Evolutionary conservation across 169 alveolate genomes (phyloP), one percentile per base, ranked within the genome.

Genomic region (Plasmodium gonderi): DNA sequence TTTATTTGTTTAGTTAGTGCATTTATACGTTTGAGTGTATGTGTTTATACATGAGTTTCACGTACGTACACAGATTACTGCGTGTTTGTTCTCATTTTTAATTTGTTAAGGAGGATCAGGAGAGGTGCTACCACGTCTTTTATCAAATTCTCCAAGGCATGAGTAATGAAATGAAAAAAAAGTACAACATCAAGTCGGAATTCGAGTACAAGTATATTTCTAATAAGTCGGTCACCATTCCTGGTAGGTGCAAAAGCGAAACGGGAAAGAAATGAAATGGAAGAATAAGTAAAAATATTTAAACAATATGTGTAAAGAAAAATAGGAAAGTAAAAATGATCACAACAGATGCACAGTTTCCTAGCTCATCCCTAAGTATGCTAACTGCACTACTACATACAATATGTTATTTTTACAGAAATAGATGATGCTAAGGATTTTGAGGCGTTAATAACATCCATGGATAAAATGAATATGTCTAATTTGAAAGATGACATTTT

Each of bases 81-180:
- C n/a, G n/a, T n/a, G n/a, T 0, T 60, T 42, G 17, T 60, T 36
- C 72, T 23, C 72, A 29, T 17, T 60, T n/a, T 60, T 36, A 60
- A 60, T 36, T 60, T 60, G 72, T 60, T 17, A 17, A 90, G 90
- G 94, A 90, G 72, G 94, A 87, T 42, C 80, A 94, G 9, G 96
- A 94, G 69, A 87, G 96, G 67, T 79, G 95, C 64, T 94, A 94
- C 67, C 96, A 94, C 78, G 91, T 94, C 38, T 94, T 94, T 89
- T 94, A 94, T 77, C 91, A 87, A 89, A 85, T 94, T 29, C 81
- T 94, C 26, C 92, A 91, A 31, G 95, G 95, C 29, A 91, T 76
- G 79, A 65, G 75, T 33, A 65, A 31, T 3, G 94, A 78, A n/a
- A 47, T 90, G 79, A 90, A 90, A 69, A 64, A 44, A 31, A 90